A percentile compares a stretch with the other conserved stretches of the same genome.
These are phyloP conservation scores for Aspergillus bombycis DNA, from an alignment of 2,329 filamentous ascomycete genomes.

Conservation along the genomic window DNA sequence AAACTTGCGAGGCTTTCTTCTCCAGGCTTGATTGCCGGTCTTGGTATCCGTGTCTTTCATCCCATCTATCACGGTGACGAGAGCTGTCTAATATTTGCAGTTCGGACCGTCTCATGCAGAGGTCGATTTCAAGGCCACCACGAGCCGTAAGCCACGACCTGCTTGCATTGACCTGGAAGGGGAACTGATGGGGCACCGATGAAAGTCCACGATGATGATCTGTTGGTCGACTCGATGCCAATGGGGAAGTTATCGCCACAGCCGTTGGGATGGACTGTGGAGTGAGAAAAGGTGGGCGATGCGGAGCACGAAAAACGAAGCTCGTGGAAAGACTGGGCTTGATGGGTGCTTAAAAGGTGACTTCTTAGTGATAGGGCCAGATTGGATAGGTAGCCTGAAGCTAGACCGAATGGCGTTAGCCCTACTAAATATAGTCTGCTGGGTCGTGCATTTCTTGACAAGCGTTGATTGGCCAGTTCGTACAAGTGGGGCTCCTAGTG, in stretches of 20 bases:
- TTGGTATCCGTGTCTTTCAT: slow-evolving; percentile 16
- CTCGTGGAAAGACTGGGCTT: background rate
- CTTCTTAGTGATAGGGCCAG: background rate
- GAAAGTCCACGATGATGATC: slow-evolving; percentile 1
- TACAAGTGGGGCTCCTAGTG: slow-evolving; percentile 6
- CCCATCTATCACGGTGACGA: background rate
- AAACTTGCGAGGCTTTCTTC: slow-evolving; percentile 41
- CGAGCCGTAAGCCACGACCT: background rate
- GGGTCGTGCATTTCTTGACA: background rate
- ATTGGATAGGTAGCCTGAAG: background rate
- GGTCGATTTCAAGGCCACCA: background rate
- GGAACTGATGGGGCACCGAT: background rate
- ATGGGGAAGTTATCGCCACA: slow-evolving; percentile 3
- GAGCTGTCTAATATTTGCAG: background rate
- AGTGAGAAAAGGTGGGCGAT: background rate
- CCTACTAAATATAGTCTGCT: background rate
- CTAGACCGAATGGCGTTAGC: background rate
- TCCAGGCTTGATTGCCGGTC: slow-evolving; percentile 38
- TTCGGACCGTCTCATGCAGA: slow-evolving; percentile 4
- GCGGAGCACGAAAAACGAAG: background rate
- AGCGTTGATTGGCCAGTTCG: slow-evolving; percentile 12
- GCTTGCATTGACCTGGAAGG: slow-evolving; percentile 2
- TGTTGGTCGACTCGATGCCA: slow-evolving; percentile 5
- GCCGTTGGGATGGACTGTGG: background rate
- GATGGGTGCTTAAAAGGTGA: background rate